These are phyloP conservation scores for Pyrenochaeta sp. DNA, from an alignment of 2,329 filamentous ascomycete genomes.

Conservation along the genomic window DNA sequence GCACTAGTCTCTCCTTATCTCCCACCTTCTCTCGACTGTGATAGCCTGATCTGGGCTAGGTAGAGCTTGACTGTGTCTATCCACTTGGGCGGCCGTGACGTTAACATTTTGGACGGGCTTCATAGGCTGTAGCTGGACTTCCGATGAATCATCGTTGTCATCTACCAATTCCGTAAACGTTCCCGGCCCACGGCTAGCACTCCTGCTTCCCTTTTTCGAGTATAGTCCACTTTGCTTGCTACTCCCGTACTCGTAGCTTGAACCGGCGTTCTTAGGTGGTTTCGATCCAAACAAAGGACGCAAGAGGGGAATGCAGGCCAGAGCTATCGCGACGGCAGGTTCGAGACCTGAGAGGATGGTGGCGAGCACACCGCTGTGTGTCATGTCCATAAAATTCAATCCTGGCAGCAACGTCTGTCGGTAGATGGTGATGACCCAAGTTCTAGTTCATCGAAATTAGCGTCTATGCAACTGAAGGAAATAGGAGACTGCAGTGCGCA, in stretches of 20 bases:
- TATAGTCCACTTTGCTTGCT: slow-evolving; percentile 4
- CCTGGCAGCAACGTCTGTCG: slow-evolving; percentile 20
- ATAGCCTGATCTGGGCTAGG: not conserved
- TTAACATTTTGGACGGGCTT: not conserved
- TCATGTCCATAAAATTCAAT: slow-evolving; percentile 29
- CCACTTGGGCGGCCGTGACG: not conserved
- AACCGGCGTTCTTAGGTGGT: not conserved
- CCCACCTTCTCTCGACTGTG: not conserved
- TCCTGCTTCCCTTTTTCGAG: slow-evolving; percentile 7
- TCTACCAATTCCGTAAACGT: slow-evolving; percentile 1
- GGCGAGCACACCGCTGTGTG: slow-evolving; percentile 24
- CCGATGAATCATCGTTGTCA: slow-evolving; percentile 11
- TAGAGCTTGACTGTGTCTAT: not conserved
- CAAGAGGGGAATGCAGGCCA: slow-evolving; percentile 30
- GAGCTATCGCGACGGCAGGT: slow-evolving; percentile 28
- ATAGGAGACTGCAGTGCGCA: not conserved
- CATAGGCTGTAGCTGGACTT: slow-evolving; percentile 7
- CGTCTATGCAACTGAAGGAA: not conserved
- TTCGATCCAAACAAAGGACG: slow-evolving; percentile 17
- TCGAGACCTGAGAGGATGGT: slow-evolving; percentile 31
- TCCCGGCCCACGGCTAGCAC: not conserved
- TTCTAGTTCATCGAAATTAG: slow-evolving; percentile 11
- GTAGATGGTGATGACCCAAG: slow-evolving; percentile 35
- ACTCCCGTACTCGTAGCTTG: slow-evolving; percentile 3
- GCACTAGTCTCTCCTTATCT: not conserved